Percentiles rank a stretch among this genome's conserved stretches.
phyloP scores from a whole-genome alignment of 2,329 filamentous ascomycete genomes.

The Chalaropsis thielavioides region DNA sequence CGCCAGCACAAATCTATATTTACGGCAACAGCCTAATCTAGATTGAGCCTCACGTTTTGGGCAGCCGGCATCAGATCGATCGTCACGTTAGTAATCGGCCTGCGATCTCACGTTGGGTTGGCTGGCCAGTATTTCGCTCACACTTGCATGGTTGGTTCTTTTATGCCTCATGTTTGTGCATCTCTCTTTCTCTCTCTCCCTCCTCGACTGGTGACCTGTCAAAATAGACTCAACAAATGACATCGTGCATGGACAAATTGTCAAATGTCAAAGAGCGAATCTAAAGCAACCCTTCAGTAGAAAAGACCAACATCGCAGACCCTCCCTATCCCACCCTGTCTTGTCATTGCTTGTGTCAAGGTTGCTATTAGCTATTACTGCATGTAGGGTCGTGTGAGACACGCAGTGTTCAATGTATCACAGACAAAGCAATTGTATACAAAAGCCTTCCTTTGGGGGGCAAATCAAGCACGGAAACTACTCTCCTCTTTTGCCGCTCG shows the following conservation, averaged over 20 bases:
- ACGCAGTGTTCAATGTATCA: background rate
- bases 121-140: background rate
- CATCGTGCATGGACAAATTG: background rate
- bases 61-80: background rate
- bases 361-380: background rate
- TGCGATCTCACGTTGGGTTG: background rate
- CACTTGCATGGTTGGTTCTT: background rate
- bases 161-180: background rate
- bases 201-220: background rate
- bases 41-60: background rate
- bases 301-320: background rate
- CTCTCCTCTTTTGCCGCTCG: background rate
- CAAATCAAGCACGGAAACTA: background rate
- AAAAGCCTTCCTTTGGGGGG: background rate
- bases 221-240: slow-evolving; percentile 2
- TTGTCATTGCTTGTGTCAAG: background rate
- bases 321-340: background rate
- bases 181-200: background rate
- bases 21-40: background rate
- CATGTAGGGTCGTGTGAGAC: background rate
- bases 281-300: background rate
- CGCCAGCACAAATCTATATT: background rate
- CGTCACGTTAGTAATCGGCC: no score
- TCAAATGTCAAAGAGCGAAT: background rate
- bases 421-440: background rate